A percentile compares a stretch with the other conserved stretches of the same genome.
Evolutionary conservation across 73 alveolate genomes (phyloP).

Genomic region (Paramecium sexaurelia): DNA sequence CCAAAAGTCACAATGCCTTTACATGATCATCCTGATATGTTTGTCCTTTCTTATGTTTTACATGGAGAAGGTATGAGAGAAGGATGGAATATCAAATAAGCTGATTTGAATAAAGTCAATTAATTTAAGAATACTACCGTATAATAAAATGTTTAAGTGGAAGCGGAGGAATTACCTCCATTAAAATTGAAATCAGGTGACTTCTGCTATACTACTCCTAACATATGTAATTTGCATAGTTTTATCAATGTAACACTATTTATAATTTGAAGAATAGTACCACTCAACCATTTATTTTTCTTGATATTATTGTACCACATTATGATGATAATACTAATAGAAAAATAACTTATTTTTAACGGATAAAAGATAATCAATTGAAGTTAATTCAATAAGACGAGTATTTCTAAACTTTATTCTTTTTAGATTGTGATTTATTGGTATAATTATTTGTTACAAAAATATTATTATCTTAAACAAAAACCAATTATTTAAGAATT

Average conservation of each 20-base stretch:
- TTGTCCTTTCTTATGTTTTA: background rate
- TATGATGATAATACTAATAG: background rate
- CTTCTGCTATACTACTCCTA: background rate
- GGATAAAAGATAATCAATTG: background rate
- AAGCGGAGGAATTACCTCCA: background rate
- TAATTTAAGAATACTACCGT: background rate
- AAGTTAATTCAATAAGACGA: background rate
- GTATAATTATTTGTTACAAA: background rate
- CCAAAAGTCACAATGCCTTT: background rate
- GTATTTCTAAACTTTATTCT: background rate
- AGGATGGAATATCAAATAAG: background rate
- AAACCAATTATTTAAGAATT: background rate
- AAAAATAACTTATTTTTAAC: background rate
- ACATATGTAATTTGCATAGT: background rate
- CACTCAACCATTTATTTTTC: background rate
- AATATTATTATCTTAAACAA: background rate
- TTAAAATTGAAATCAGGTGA: background rate
- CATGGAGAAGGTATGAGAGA: conserved; percentile 10
- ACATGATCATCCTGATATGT: conserved; percentile 33
- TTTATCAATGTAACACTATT: background rate
- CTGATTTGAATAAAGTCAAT: background rate
- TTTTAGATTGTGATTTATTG: background rate
- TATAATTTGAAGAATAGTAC: background rate
- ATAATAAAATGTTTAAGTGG: background rate
- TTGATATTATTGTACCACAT: conserved; percentile 29